Percentiles rank a stretch among this genome's conserved stretches.
phyloP scores from a whole-genome alignment of 345 rosid species.

The Corchorus olitorius region DNA sequence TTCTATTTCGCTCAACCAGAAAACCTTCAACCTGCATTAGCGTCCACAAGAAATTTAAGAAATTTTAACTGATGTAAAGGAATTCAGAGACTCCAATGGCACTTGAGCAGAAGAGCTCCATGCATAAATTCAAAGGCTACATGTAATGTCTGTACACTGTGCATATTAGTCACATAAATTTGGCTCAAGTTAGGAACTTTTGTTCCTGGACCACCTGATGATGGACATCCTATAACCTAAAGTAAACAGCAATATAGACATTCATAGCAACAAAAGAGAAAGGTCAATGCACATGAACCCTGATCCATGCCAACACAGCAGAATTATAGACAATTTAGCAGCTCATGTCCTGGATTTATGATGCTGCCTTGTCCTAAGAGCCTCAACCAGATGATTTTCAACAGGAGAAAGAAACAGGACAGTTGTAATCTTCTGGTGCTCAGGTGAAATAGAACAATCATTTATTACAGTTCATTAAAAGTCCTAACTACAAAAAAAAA shows the following conservation, averaged over 20 bases:
- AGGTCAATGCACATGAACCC: not conserved
- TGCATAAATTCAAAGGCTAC: not conserved
- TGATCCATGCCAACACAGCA: not conserved
- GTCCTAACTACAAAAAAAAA: not conserved
- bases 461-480: no score
- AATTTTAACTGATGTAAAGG: not conserved
- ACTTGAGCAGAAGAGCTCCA: no score
- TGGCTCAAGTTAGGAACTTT: not conserved
- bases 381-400: not conserved
- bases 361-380: slow-evolving; percentile 3
- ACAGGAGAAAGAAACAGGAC: not conserved
- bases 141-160: not conserved
- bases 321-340: not conserved
- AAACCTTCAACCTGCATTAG: slow-evolving; percentile 74
- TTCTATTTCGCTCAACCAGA: slow-evolving; percentile 59
- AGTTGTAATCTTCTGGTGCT: not conserved
- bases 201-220: not conserved
- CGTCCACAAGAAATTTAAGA: slow-evolving; percentile 11
- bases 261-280: not conserved
- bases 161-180: not conserved
- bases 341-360: not conserved
- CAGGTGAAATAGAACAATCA: no score
- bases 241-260: not conserved
- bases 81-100: not conserved
- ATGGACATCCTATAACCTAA: not conserved